Percentiles rank a stretch among this genome's conserved stretches.
Evolutionary conservation across 1,284 basidiomycete genomes (phyloP).

Genomic region (Ustilago lituana): DNA sequence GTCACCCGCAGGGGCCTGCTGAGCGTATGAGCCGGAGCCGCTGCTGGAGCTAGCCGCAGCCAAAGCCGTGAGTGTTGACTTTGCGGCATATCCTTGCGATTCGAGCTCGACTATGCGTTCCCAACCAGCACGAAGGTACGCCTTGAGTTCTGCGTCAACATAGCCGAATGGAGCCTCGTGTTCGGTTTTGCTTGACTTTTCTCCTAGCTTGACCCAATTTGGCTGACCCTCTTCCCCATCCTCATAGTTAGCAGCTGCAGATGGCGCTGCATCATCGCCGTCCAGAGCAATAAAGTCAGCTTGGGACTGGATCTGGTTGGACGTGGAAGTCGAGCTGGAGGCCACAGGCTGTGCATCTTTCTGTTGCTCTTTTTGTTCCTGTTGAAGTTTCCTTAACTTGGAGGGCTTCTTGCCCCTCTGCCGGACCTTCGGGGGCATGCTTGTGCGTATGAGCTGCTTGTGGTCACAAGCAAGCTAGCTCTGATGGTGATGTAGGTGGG

Average conservation of each 20-base stretch:
- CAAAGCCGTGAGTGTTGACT: constrained; percentile 26
- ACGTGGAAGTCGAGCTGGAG: constrained; percentile 11
- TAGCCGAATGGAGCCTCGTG: constrained; percentile 60
- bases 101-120: constrained; percentile 43
- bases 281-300: constrained; percentile 33
- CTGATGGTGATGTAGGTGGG: neutral
- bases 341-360: constrained; percentile 17
- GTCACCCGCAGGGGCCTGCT: constrained; percentile 9
- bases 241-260: neutral
- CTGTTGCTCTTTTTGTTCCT: constrained; percentile 16
- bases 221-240: constrained; percentile 16
- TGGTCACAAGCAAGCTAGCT: neutral
- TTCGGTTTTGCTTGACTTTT: constrained; percentile 34
- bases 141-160: constrained; percentile 60
- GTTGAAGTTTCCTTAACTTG: constrained; percentile 34
- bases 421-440: constrained; percentile 40
- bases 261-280: constrained; percentile 3
- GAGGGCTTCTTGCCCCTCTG: constrained; percentile 52
- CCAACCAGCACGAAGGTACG: constrained; percentile 50
- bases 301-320: constrained; percentile 24
- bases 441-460: neutral
- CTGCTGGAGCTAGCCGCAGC: constrained; percentile 5
- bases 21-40: neutral
- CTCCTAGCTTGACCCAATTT: constrained; percentile 40
- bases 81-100: constrained; percentile 24